Conservation (phyloP, 2,329 filamentous ascomycete species). For the Beauveria brongniartii region DNA sequence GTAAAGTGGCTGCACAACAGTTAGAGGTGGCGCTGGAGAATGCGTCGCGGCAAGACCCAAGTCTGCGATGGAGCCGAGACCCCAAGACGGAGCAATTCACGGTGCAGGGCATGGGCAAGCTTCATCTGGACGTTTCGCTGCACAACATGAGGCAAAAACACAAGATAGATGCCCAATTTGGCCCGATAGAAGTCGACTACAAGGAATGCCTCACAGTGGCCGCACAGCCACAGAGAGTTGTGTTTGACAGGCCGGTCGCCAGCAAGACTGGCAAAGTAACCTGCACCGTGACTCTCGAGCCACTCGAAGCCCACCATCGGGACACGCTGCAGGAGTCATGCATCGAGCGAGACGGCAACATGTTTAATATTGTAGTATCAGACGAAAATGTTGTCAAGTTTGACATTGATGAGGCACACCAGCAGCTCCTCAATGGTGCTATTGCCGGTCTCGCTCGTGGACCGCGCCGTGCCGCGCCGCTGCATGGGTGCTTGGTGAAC, state of each 20-base stretch:
- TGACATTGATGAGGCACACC: slow-evolving; percentile 41
- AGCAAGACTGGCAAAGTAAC: slow-evolving; percentile 71
- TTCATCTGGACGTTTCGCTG: slow-evolving; percentile 88
- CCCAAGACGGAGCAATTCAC: slow-evolving; percentile 90
- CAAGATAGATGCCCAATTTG: slow-evolving; percentile 79
- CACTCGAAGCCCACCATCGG: slow-evolving; percentile 39
- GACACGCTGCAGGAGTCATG: slow-evolving; percentile 32
- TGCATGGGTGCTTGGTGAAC: slow-evolving; percentile 67
- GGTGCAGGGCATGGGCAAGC: slow-evolving; percentile 89
- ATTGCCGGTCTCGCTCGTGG: slow-evolving; percentile 79
- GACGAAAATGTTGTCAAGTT: slow-evolving; percentile 40
- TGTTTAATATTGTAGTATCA: slow-evolving; percentile 47
- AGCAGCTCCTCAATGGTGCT: slow-evolving; percentile 68
- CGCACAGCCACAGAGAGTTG: slow-evolving; percentile 48
- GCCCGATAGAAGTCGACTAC: slow-evolving; percentile 90
- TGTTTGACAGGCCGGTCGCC: slow-evolving; percentile 72
- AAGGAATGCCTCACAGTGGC: slow-evolving; percentile 65
- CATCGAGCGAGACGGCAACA: slow-evolving; percentile 61
- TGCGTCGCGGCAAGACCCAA: slow-evolving; percentile 85
- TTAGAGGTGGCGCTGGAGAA: slow-evolving; percentile 69
- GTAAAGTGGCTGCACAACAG: slow-evolving; percentile 69
- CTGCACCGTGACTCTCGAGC: slow-evolving; percentile 61
- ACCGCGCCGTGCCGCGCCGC: slow-evolving; percentile 68
- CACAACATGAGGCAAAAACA: slow-evolving; percentile 84
- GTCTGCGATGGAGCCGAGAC: slow-evolving; percentile 74